Base-by-base conservation (phyloP, 345 rosid species). In the Pistacia integerrima region DNA sequence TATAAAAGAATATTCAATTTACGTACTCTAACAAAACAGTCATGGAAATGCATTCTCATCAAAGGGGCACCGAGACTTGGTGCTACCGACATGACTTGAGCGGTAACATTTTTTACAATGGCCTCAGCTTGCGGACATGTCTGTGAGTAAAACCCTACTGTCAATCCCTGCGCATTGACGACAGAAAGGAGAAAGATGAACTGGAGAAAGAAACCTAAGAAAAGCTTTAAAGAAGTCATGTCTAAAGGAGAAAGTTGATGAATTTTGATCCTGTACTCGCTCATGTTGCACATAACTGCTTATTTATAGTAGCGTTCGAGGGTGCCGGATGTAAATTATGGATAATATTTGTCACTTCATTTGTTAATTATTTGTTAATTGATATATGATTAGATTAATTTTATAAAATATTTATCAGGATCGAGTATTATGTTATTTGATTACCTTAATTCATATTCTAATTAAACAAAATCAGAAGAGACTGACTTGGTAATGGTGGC, bases 41-140 rank as follows among this genome's bases (percentile, higher is more conserved):
- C 98, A 41, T 94, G 97, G 59, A 94, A 93, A 71, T 87, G 88
- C 92, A 93, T 76, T 74, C 98, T 84, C 48, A 94, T 67, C 77
- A 93, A 62, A 63, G 96, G 91, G 17, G 82, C 92, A 20, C 87
- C 87, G 16, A 91, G 82, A 7, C 90, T 71, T 3, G 87, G 87
- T 11, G 86, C 87, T 0, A 75, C 82, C 1, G 82, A 79, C 54
- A 92, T 52, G 58, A 82, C 84, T 16, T 81, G 61, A 22, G 5
- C 11, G 10, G 84, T 77, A 17, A 70, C 75, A 52, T 65, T 48
- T 62, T 81, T 80, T 3, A 87, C 92, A 28, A 87, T 77, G 71
- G 76, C 78, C 77, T 92, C 92, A 13, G 89, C 91, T 48, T 75
- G 61, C 0, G 92, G 89, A 70, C 94, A 90, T 71, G 87, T 36